Conservation (phyloP, 1,139 yeast genomes). For the Candida labiduridarum region DNA sequence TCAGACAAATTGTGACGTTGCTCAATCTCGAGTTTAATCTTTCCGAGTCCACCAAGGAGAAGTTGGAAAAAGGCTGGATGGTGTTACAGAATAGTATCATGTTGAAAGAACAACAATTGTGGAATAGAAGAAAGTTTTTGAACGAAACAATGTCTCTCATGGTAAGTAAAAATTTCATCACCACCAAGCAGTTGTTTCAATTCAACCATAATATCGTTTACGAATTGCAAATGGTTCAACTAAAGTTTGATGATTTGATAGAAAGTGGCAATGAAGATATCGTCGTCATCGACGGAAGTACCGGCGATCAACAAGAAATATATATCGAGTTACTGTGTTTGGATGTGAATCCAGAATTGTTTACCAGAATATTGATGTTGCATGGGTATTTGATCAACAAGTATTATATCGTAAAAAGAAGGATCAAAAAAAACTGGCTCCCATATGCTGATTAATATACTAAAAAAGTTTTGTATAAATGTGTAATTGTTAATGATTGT, state of each 20-base stretch:
- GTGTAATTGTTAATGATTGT: background rate
- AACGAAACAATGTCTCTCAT: background rate
- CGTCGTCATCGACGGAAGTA: background rate
- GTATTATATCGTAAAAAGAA: background rate
- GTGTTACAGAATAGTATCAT: conserved; percentile 2
- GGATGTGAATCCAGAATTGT: conserved; percentile 1
- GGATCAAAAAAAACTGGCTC: background rate
- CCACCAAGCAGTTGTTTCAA: background rate
- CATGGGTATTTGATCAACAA: background rate
- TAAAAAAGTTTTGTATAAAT: background rate
- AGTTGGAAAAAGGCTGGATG: conserved; percentile 1
- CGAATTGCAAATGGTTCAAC: conserved; percentile 2
- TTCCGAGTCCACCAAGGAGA: background rate
- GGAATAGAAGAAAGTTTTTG: background rate
- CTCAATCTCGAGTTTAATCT: background rate
- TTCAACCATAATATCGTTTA: conserved; percentile 1
- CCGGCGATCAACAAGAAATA: conserved; percentile 1
- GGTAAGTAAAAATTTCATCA: background rate
- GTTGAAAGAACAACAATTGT: conserved; percentile 1
- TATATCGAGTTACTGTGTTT: background rate
- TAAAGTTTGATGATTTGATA: conserved; percentile 1
- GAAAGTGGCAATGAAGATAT: conserved; percentile 1
- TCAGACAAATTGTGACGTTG: conserved; percentile 1
- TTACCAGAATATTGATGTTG: background rate
- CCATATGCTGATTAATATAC: background rate